These are phyloP conservation scores for Moesziomyces parantarcticus DNA, from an alignment of 1,284 basidiomycete genomes.

Conservation along the genomic window DNA sequence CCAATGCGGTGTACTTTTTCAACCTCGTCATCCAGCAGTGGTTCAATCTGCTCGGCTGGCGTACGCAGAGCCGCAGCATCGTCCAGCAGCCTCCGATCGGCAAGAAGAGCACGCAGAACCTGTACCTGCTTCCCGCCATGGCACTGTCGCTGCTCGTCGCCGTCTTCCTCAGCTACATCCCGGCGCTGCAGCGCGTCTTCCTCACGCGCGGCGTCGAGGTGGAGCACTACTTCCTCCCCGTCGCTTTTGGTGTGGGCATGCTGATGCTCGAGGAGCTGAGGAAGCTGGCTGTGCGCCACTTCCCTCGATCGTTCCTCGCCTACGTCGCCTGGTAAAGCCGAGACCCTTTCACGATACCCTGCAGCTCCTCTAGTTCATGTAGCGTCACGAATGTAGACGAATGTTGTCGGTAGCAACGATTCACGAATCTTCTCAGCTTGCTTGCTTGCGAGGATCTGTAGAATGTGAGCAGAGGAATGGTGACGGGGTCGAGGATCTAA, in stretches of 20 bases:
- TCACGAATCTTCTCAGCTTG: no score
- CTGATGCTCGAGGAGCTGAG: constrained; percentile 66
- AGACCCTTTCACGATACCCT: no score
- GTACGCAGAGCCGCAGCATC: constrained; percentile 71
- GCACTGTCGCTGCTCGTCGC: constrained; percentile 38
- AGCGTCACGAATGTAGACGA: no score
- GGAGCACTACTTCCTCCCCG: constrained; percentile 72
- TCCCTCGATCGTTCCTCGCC: constrained; percentile 49
- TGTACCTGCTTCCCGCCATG: constrained; percentile 48
- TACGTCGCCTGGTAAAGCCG: constrained; percentile 55
- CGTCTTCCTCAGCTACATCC: constrained; percentile 50
- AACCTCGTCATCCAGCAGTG: constrained; percentile 78
- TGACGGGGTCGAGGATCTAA: no score
- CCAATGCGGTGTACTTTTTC: constrained; percentile 71
- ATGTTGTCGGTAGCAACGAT: no score
- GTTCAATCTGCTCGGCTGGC: constrained; percentile 69
- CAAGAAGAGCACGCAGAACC: constrained; percentile 32
- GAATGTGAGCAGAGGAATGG: no score
- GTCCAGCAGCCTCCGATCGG: constrained; percentile 49
- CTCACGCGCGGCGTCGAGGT: constrained; percentile 68
- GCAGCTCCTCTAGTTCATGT: no score
- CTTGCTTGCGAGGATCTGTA: no score
- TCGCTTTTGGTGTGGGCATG: constrained; percentile 69
- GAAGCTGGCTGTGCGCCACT: constrained; percentile 53
- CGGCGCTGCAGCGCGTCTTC: constrained; percentile 27